A percentile compares a stretch with the other conserved stretches of the same genome.
These are phyloP conservation scores for Zoysia pacifica DNA, from an alignment of 176 grass and related monocot genomes.

Conservation along the genomic window DNA sequence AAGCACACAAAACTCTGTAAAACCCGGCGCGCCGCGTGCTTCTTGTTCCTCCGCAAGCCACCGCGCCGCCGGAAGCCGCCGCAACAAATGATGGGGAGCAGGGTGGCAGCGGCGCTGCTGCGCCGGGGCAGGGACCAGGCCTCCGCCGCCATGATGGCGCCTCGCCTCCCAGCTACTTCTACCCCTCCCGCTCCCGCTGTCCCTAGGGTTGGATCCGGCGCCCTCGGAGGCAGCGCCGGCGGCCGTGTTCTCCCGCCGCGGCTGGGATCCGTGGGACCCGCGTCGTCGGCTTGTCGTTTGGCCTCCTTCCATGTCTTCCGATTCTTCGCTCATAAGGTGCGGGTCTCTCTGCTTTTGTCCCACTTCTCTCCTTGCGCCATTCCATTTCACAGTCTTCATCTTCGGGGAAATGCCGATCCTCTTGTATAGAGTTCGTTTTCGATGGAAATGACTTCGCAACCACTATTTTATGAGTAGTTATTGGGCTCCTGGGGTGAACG, in stretches of 20 bases:
- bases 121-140: constrained; percentile 56
- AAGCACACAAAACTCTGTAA: too few relatives aligned
- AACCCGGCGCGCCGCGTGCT: too few relatives aligned
- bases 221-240: not conserved
- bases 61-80: constrained; percentile 7
- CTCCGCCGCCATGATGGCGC: not conserved
- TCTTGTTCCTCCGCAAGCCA: not conserved
- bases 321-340: constrained; percentile 36
- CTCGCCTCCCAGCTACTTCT: constrained; percentile 14
- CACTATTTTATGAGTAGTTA: not conserved
- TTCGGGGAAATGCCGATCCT: not conserved
- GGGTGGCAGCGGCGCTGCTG: constrained; percentile 59
- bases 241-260: constrained; percentile 12
- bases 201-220: constrained; percentile 44
- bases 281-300: constrained; percentile 6
- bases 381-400: not conserved
- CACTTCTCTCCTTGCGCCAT: not conserved
- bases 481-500: not conserved
- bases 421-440: not conserved
- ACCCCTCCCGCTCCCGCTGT: constrained; percentile 5
- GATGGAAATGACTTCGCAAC: not conserved
- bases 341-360: constrained; percentile 3
- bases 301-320: constrained; percentile 57
- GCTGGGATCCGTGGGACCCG: not conserved
- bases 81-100: constrained; percentile 42